Base-by-base conservation (phyloP, 164 flowering plant species). In the Houttuynia cordata region DNA sequence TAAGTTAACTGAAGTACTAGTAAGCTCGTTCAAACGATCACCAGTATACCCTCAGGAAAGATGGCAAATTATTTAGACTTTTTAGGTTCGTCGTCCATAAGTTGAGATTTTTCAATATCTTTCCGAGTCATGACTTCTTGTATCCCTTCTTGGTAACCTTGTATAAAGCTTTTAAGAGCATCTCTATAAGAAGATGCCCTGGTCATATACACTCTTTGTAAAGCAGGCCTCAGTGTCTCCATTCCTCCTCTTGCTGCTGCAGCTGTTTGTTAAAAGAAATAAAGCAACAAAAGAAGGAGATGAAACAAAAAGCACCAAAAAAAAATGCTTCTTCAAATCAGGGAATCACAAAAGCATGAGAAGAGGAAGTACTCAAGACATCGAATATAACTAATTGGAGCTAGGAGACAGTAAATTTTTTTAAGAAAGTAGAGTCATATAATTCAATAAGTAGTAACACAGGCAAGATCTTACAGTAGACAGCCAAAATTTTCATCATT, bases 221-320 rank as follows among this genome's bases (percentile, higher is more conserved):
- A 70, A 61, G 86, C 95, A 60, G 98, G 96, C 70, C 83, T 79
- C 58, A 88, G 68, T 20, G 89, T 83, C 77, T 91, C 95, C 96
- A 89, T 85, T 50, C 98, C 96, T 21, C 98, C 98, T 79, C 83
- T 81, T n/a, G 98, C 95, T 71, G 96, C 98, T 58, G 85, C 85
- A 52, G 96, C 96, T 92, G 70, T 67, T 59, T 39, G 62, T 51
- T 23, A 40, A 60, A 60, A 21, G 30, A 24, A 45, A 17, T 56
- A 51, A 64, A 57, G 58, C 42, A 50, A 34, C 40, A 20, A 12
- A 30, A 42, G 39, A 40, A 23, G 45, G 15, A 9, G n/a, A 30
- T 12, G 15, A 47, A 42, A 57, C 22, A 30, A 39, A 57, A 17
- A 8, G 15, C 20, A 34, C 15, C n/a, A 15, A 25, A 25, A 30